Base-by-base conservation (phyloP, 2,329 filamentous ascomycete species). In the Sordariomycetes sp. region DNA sequence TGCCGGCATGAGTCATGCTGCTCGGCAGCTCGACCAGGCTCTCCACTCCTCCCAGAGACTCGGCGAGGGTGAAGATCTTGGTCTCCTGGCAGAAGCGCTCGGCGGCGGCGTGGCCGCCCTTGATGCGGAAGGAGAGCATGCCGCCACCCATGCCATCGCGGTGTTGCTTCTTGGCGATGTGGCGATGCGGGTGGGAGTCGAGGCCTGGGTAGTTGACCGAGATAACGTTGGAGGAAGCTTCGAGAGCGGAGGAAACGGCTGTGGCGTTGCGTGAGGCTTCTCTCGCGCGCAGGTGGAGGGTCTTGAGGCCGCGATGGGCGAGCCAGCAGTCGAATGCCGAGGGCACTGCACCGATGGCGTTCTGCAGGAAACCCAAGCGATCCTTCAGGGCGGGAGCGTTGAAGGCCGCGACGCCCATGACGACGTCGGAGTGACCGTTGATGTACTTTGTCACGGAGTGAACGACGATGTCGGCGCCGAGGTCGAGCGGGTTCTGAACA, bases 381-480 rank as follows among this genome's bases (percentile, higher is more conserved):
- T 80, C 67, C 54, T 79, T 79, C 46, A 98, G 70, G 14, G 77
- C 72, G 37, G 86, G 78, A 20, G 82, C 84, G 72, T 95, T 96
- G 74, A 94, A 93, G 33, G 92, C 92, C 30, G 87, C 90, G 20
- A 92, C 83, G 45, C 92, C 92, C 92, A 98, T 98, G 49, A 96
- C 80, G 8, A 98, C 92, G 58, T 98, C 92, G 55, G 79, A 75
- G 67, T 98, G 92, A 33, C 92, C 92, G 59, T 96, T 96, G 67
- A 98, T 96, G 66, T 96, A 98, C 66, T 98, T 98, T 29, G 92
- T 98, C 36, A 98, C 92, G 36, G 81, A 88, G 71, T 96, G 90
- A 28, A 96, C 83, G 46, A 96, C 90, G 44, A 96, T 88, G 59
- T 98, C 92, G 46, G 92, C 92, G 47, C 92, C 92, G 55, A 90